A percentile compares a stretch with the other conserved stretches of the same genome.
phyloP scores from a whole-genome alignment of 768 basidiomycete genomes.

The Pilatotrama ljubarskyi region DNA sequence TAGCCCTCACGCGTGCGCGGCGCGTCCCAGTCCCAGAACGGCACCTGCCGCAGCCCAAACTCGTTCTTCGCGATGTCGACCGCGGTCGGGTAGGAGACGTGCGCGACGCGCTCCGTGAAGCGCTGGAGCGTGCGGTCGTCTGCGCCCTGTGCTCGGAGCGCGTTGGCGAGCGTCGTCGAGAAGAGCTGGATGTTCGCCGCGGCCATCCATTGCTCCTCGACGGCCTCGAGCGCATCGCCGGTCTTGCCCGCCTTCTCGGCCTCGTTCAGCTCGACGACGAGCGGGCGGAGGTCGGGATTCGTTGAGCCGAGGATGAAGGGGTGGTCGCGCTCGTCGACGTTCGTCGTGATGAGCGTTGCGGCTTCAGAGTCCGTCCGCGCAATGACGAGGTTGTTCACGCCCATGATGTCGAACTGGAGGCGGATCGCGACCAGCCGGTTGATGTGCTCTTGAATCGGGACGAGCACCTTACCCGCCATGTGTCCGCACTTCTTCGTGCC shows the following conservation, averaged over 20 bases:
- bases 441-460: slow-evolving; percentile 97
- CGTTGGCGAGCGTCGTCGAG: slow-evolving; percentile 67
- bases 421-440: slow-evolving; percentile 97
- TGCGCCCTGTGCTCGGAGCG: slow-evolving; percentile 58
- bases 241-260: slow-evolving; percentile 81
- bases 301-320: slow-evolving; percentile 94
- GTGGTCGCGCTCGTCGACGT: slow-evolving; percentile 97
- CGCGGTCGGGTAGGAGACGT: slow-evolving; percentile 68
- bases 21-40: slow-evolving; percentile 94
- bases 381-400: slow-evolving; percentile 90
- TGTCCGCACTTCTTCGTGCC: slow-evolving; percentile 97
- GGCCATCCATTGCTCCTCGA: slow-evolving; percentile 86
- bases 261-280: slow-evolving; percentile 79
- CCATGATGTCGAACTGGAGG: slow-evolving; percentile 98
- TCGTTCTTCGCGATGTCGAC: slow-evolving; percentile 75
- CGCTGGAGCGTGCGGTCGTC: slow-evolving; percentile 51
- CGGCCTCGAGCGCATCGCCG: slow-evolving; percentile 77
- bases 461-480: slow-evolving; percentile 96
- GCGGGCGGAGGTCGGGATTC: slow-evolving; percentile 64
- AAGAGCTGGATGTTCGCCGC: slow-evolving; percentile 81
- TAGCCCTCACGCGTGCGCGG: slow-evolving; percentile 94
- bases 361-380: slow-evolving; percentile 97
- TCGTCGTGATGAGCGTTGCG: slow-evolving; percentile 93
- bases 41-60: slow-evolving; percentile 70
- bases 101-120: slow-evolving; percentile 64